phyloP scores from a whole-genome alignment of 2,329 filamentous ascomycete genomes.

The Talaromyces sp. region DNA sequence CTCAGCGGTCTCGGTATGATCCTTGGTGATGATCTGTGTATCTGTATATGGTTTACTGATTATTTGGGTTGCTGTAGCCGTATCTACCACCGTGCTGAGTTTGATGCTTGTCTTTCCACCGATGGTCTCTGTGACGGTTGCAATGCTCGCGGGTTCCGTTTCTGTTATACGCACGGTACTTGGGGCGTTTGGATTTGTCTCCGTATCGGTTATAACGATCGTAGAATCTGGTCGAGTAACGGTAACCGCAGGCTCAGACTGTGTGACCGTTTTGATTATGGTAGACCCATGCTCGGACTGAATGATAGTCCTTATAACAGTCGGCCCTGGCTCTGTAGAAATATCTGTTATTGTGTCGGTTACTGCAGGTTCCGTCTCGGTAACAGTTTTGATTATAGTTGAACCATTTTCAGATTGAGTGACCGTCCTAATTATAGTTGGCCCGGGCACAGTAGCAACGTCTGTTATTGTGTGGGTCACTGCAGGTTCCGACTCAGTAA shows the following conservation, averaged over 20 bases:
- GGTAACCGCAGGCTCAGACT: not conserved
- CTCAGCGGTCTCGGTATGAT: not conserved
- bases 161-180: not conserved
- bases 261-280: not conserved
- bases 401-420: not conserved
- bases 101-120: not conserved
- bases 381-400: not conserved
- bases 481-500: not conserved
- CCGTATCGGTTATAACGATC: not conserved
- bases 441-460: not conserved
- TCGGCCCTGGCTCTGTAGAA: not conserved
- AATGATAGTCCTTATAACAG: not conserved
- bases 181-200: not conserved
- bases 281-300: too few relatives aligned
- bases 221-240: not conserved
- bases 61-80: not conserved
- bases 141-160: not conserved
- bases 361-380: not conserved
- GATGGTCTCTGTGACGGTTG: not conserved
- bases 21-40: not conserved
- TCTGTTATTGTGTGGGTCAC: not conserved
- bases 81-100: not conserved
- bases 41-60: not conserved
- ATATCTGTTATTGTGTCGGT: not conserved
- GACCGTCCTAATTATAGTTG: not conserved